A percentile compares a stretch with the other conserved stretches of the same genome.
Conservation (phyloP, 805 yeast species). For the Kuraishia piskuri region DNA sequence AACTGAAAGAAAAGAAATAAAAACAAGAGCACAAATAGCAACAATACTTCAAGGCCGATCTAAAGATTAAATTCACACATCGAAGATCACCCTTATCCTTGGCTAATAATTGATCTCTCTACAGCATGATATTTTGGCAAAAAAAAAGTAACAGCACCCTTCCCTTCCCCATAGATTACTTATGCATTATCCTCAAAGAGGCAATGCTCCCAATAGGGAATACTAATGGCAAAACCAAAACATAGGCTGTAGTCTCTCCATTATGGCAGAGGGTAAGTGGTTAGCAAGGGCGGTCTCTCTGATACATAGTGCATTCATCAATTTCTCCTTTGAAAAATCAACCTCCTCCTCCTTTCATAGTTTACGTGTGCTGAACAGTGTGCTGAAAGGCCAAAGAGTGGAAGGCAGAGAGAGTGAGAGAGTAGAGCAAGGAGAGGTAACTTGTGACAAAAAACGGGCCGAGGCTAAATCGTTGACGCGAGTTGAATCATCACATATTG, state of each 20-base stretch:
- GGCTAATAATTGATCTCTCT: too few relatives aligned
- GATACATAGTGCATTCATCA: not conserved
- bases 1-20: too few relatives aligned
- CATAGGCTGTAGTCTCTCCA: not conserved
- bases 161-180: not conserved
- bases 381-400: not conserved
- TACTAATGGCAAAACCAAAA: not conserved
- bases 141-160: not conserved
- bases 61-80: too few relatives aligned
- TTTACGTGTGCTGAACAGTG: not conserved
- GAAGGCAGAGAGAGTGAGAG: too few relatives aligned
- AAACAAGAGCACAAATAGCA: too few relatives aligned
- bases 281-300: not conserved
- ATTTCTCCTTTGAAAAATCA: not conserved
- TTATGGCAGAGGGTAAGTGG: not conserved
- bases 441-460: too few relatives aligned
- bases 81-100: too few relatives aligned
- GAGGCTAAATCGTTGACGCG: too few relatives aligned
- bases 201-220: not conserved
- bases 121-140: not conserved
- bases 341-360: not conserved
- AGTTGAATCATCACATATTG: too few relatives aligned
- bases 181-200: not conserved
- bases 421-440: too few relatives aligned
- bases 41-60: too few relatives aligned